Conservation (phyloP, 306 rosid genomes). For the Leucaena leucocephala region DNA sequence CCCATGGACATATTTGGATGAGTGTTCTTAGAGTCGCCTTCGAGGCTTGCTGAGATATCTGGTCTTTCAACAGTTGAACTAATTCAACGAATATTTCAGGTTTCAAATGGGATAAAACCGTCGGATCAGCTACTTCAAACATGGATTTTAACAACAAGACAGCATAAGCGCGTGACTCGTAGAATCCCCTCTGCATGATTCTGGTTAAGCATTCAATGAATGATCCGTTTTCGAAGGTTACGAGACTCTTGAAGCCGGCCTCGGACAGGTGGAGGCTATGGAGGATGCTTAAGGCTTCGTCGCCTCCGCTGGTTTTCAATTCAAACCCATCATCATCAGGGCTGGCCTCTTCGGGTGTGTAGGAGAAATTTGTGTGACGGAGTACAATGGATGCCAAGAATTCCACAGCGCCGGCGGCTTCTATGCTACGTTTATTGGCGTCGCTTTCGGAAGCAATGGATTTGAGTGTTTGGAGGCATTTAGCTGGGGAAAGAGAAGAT, state of each 20-base stretch:
- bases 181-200: conserved; percentile 61
- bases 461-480: conserved; percentile 52
- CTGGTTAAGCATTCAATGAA: conserved; percentile 53
- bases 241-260: conserved; percentile 44
- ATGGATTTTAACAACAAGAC: conserved; percentile 65
- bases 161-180: conserved; percentile 79
- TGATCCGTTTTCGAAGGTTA: conserved; percentile 41
- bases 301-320: conserved; percentile 11
- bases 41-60: conserved; percentile 56
- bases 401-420: conserved; percentile 68
- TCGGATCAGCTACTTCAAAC: conserved; percentile 55
- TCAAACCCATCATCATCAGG: conserved; percentile 15
- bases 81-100: conserved; percentile 53
- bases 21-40: conserved; percentile 58
- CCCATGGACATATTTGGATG: conserved; percentile 59
- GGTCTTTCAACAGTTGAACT: conserved; percentile 59
- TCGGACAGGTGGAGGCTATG: conserved; percentile 63
- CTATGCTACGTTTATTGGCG: conserved; percentile 63
- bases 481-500: conserved; percentile 40
- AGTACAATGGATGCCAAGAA: conserved; percentile 57
- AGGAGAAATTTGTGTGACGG: conserved; percentile 20
- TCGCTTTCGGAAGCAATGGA: conserved; percentile 72
- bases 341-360: background rate
- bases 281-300: conserved; percentile 68
- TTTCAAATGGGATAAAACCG: conserved; percentile 35